Percentiles rank a stretch among this genome's conserved stretches.
Evolutionary conservation across 164 flowering plant species (phyloP).

Genomic region (Stephania cephalantha): DNA sequence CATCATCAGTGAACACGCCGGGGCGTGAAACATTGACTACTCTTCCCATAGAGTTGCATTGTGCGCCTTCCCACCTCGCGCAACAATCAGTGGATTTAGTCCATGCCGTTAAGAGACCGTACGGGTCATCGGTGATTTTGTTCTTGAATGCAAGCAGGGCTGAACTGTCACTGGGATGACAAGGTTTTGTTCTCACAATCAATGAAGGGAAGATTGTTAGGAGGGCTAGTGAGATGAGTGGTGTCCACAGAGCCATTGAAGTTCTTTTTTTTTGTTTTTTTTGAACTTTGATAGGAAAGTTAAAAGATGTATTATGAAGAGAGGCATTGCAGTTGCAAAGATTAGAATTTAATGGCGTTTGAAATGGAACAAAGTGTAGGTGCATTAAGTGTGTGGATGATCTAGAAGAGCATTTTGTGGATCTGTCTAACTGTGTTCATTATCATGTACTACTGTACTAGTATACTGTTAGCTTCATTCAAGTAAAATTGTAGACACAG

Average conservation of each 20-base stretch:
- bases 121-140: conserved; percentile 47
- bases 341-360: too few relatives aligned
- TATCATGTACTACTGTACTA: too few relatives aligned
- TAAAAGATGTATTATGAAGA: too few relatives aligned
- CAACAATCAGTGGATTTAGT: conserved; percentile 44
- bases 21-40: conserved; percentile 53
- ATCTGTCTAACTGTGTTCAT: too few relatives aligned
- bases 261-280: too few relatives aligned
- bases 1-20: conserved; percentile 36
- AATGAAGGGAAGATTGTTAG: conserved; percentile 11
- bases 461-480: background rate
- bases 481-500: too few relatives aligned
- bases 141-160: conserved; percentile 55
- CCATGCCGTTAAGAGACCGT: conserved; percentile 42
- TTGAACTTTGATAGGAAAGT: too few relatives aligned
- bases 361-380: too few relatives aligned
- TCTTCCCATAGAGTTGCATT: conserved; percentile 39
- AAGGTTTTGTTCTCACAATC: conserved; percentile 16
- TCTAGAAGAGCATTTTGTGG: too few relatives aligned
- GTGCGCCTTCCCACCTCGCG: conserved; percentile 49
- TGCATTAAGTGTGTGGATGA: too few relatives aligned
- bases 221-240: background rate
- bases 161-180: conserved; percentile 36
- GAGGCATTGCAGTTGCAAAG: background rate
- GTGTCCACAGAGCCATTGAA: background rate